A percentile compares a stretch with the other conserved stretches of the same genome.
Evolutionary conservation across 73 alveolate genomes (phyloP).

Genomic region (Effrenium voratum): DNA sequence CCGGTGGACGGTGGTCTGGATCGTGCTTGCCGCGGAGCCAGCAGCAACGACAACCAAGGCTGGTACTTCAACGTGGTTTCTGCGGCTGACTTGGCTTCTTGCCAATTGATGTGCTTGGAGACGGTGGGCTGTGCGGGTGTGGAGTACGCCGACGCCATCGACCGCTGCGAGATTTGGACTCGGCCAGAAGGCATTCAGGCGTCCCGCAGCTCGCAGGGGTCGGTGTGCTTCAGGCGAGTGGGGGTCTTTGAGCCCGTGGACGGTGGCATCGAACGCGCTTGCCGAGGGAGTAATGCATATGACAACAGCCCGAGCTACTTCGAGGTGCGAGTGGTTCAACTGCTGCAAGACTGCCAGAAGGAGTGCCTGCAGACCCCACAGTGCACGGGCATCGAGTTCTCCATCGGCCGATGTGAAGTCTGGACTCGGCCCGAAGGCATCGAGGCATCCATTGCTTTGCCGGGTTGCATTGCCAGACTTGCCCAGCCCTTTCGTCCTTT

Average conservation of each 20-base stretch:
- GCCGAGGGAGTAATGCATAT: conserved; percentile 30
- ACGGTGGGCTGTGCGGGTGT: conserved; percentile 32
- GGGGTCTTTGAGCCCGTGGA: conserved; percentile 78
- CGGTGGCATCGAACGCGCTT: conserved; percentile 63
- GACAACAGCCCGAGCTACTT: conserved; percentile 85
- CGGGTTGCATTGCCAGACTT: no score
- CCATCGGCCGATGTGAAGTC: conserved; percentile 59
- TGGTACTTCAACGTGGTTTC: conserved; percentile 13
- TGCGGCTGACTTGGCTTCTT: conserved; percentile 59
- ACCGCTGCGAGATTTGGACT: conserved; percentile 74
- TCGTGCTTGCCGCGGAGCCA: conserved; percentile 79
- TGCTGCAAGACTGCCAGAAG: conserved; percentile 44
- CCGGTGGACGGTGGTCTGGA: conserved; percentile 56
- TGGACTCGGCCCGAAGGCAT: conserved; percentile 70
- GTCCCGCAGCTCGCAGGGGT: neutral
- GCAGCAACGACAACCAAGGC: conserved; percentile 1
- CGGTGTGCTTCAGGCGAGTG: conserved; percentile 77
- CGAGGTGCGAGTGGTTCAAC: neutral
- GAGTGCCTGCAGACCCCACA: conserved; percentile 43
- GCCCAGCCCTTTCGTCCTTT: no score
- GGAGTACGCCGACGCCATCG: conserved; percentile 32
- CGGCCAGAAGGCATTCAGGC: conserved; percentile 58
- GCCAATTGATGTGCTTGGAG: conserved; percentile 49
- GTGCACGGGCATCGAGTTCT: conserved; percentile 82
- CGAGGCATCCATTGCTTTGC: conserved; percentile 11